phyloP scores from a whole-genome alignment of 768 basidiomycete species.

The Kockovaella imperatae region DNA sequence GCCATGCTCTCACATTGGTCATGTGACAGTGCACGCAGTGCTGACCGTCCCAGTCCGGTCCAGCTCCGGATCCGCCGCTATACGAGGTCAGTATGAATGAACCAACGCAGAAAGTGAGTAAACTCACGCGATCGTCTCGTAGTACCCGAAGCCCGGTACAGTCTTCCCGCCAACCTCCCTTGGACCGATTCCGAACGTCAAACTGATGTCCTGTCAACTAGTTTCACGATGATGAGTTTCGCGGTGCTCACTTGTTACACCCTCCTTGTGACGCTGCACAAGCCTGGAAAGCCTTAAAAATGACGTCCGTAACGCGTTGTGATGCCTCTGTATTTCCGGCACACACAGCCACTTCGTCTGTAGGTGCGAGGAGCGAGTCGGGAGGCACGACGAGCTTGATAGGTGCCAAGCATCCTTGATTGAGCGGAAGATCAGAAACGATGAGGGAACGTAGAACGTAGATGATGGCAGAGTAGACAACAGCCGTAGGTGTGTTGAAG shows the following conservation, averaged over 20 bases:
- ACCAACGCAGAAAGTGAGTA: background rate
- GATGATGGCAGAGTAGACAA: constrained; percentile 36
- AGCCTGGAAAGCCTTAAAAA: constrained; percentile 84
- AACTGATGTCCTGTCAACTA: constrained; percentile 52
- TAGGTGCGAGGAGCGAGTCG: constrained; percentile 71
- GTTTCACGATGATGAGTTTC: background rate
- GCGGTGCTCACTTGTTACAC: constrained; percentile 64
- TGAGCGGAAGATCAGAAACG: constrained; percentile 34
- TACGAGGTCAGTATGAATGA: background rate
- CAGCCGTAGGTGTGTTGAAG: constrained; percentile 33
- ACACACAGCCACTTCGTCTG: constrained; percentile 79
- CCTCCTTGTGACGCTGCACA: constrained; percentile 89
- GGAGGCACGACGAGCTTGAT: constrained; percentile 64
- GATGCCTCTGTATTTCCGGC: constrained; percentile 87
- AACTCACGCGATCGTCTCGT: constrained; percentile 50
- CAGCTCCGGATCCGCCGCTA: constrained; percentile 29
- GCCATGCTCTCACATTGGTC: constrained; percentile 15
- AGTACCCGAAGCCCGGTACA: constrained; percentile 79
- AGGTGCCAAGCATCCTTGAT: constrained; percentile 24
- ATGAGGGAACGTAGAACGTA: constrained; percentile 32
- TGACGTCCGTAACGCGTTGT: constrained; percentile 89
- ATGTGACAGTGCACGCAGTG: constrained; percentile 27
- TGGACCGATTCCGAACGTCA: constrained; percentile 81
- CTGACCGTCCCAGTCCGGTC: constrained; percentile 31
- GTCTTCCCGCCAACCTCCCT: constrained; percentile 68